These are phyloP conservation scores for Leptographium lundbergii DNA, from an alignment of 2,329 filamentous ascomycete species.

Conservation along the genomic window DNA sequence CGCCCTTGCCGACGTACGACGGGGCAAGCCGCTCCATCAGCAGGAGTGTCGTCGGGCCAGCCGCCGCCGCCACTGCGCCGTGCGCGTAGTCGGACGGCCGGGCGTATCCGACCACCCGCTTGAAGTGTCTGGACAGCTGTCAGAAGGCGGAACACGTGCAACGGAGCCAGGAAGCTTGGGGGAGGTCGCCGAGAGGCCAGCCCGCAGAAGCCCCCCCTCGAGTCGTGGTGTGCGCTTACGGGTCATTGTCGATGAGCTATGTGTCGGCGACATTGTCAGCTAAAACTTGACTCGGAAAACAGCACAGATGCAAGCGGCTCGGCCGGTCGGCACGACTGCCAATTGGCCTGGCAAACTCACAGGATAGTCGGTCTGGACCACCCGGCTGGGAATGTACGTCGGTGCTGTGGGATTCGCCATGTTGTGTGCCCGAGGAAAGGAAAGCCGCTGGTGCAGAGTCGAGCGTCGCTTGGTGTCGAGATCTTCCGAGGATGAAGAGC, in stretches of 20 bases:
- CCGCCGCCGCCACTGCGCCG: slow-evolving; percentile 54
- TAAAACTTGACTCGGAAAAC: slow-evolving; percentile 3
- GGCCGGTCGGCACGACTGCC: slow-evolving; percentile 1
- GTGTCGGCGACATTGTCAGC: slow-evolving; percentile 3
- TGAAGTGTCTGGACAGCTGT: slow-evolving; percentile 59
- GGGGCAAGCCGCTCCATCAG: slow-evolving; percentile 76
- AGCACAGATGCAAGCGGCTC: neutral
- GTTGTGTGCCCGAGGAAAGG: slow-evolving; percentile 11
- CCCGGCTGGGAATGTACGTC: slow-evolving; percentile 61
- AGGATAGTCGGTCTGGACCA: slow-evolving; percentile 71
- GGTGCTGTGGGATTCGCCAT: slow-evolving; percentile 26
- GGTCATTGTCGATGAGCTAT: slow-evolving; percentile 97
- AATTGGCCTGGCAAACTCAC: slow-evolving; percentile 40
- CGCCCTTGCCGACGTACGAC: slow-evolving; percentile 70
- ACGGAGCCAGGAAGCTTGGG: neutral
- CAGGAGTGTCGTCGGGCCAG: slow-evolving; percentile 61
- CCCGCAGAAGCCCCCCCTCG: no score
- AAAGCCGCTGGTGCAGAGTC: slow-evolving; percentile 3
- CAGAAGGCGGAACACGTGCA: neutral
- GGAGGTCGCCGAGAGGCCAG: neutral
- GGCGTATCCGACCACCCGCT: slow-evolving; percentile 78
- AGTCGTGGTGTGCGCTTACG: slow-evolving; percentile 42
- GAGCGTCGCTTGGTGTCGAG: slow-evolving; percentile 3
- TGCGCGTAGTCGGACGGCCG: slow-evolving; percentile 70
- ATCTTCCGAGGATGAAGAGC: slow-evolving; percentile 5